Conservation (phyloP, 352 stramenopile genomes). For the Phytopythium litorale region DNA sequence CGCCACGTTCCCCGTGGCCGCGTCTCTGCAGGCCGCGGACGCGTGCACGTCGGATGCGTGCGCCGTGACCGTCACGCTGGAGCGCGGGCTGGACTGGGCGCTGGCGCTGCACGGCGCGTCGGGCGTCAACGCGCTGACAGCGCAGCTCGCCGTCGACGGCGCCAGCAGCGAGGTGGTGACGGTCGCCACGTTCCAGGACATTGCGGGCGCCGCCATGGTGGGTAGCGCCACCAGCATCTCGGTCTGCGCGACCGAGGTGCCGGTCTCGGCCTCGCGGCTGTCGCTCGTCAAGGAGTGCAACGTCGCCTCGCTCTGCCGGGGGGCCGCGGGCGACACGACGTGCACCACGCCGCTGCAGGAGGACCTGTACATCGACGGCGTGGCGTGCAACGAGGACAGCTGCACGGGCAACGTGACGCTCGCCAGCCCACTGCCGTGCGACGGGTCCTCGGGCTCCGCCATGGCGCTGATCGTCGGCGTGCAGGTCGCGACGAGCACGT, state of each 20-base stretch:
- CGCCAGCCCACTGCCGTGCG: slow-evolving; percentile 37
- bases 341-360: slow-evolving; percentile 43
- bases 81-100: slow-evolving; percentile 61
- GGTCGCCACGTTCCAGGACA: slow-evolving; percentile 35
- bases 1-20: slow-evolving; percentile 34
- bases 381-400: slow-evolving; percentile 36
- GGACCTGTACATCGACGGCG: slow-evolving; percentile 24
- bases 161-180: slow-evolving; percentile 40
- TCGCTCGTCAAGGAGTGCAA: slow-evolving; percentile 56
- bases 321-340: slow-evolving; percentile 30
- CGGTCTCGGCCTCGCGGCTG: slow-evolving; percentile 46
- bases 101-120: slow-evolving; percentile 40
- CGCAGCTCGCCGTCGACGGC: slow-evolving; percentile 30
- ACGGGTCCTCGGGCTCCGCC: slow-evolving; percentile 24
- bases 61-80: slow-evolving; percentile 45
- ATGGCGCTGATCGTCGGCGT: slow-evolving; percentile 45
- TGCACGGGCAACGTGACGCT: slow-evolving; percentile 53
- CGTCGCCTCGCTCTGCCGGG: slow-evolving; percentile 48
- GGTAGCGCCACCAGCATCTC: slow-evolving; percentile 23
- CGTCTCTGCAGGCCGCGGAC: slow-evolving; percentile 29
- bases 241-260: slow-evolving; percentile 43
- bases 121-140: slow-evolving; percentile 41
- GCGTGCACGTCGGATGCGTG: slow-evolving; percentile 41
- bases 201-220: slow-evolving; percentile 28
- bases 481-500: slow-evolving; percentile 41